Evolutionary conservation across 106 monocot genomes (phyloP), one percentile per base, ranked within the genome.

Genomic region (Allium cepa): DNA sequence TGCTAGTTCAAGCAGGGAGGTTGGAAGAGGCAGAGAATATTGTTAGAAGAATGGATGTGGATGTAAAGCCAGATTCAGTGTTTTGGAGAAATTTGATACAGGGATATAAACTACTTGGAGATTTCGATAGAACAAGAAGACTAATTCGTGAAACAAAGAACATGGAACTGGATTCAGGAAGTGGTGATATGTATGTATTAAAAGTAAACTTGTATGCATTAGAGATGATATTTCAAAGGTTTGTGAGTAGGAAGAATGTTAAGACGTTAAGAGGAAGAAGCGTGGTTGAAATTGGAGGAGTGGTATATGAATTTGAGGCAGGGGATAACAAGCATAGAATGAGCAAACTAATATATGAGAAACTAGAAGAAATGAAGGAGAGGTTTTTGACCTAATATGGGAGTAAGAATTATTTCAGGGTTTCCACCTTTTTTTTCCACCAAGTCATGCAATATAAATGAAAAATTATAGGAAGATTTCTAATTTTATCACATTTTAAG

Each of bases 221-320:
- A 3, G 56, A 36, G 9, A 13, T 22, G 22, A 58, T 26, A 62
- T 28, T 79, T 6, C 49, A 69, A 66, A 72, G 61, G n/a, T 12
- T n/a, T 26, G 76, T 73, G 81, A 65, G 17, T 12, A 53, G 22
- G 61, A 74, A 67, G 47, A 64, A 22, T 0, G 22, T 22, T 22
- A 22, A 22, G 22, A 85, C 79, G 57, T 63, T 69, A 46, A 69
- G 76, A 9, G 81, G 78, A 17, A 72, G 64, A 26, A 81, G 85
- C 52, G 76, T 67, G 67, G 81, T 81, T 47, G 81, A 85, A 76
- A 57, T 86, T 17, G 64, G 77, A 22, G 86, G 86, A 51, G 53
- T 59, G 18, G 45, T 82, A 17, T 82, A 86, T 53, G 76, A 86
- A 53, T 86, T 86, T 47, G 67, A 71, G 62, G 58, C 76, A 7